These are phyloP conservation scores for Plasmodiophora brassicae DNA, from an alignment of 208 protist genomes.

Conservation along the genomic window DNA sequence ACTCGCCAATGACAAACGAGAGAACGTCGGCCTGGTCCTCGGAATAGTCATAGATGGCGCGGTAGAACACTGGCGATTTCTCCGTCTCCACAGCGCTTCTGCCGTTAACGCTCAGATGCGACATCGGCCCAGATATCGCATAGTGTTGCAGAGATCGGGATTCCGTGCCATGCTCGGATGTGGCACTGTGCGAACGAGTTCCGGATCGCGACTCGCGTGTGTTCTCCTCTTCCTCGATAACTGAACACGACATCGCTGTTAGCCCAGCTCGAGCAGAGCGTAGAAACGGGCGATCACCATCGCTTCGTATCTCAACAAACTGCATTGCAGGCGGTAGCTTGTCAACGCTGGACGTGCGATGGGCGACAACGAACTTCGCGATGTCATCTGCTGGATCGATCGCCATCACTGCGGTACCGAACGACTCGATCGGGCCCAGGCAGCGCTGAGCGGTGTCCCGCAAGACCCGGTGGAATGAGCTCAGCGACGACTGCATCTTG, in stretches of 20 bases:
- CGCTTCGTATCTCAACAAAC: neutral
- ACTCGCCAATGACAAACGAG: constrained; percentile 3
- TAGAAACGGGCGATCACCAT: neutral
- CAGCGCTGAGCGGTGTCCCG: no score
- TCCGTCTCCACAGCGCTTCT: neutral
- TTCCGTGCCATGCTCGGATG: neutral
- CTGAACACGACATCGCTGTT: neutral
- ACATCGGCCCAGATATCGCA: neutral
- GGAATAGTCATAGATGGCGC: neutral
- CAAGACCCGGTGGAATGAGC: neutral
- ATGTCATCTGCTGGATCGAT: neutral
- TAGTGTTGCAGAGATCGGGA: neutral
- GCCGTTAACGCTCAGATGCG: neutral
- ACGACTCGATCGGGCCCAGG: neutral
- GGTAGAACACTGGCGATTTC: neutral
- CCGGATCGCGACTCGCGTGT: neutral
- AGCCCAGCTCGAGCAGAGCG: neutral
- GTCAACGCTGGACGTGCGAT: neutral
- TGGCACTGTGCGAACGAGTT: neutral
- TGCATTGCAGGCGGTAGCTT: neutral
- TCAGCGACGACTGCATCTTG: constrained; percentile 1
- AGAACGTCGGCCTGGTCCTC: neutral
- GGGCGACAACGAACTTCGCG: neutral
- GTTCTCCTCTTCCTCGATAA: neutral
- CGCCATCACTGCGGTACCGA: neutral